Conservation (phyloP, 306 rosid genomes). For the Vachellia collinsii region DNA sequence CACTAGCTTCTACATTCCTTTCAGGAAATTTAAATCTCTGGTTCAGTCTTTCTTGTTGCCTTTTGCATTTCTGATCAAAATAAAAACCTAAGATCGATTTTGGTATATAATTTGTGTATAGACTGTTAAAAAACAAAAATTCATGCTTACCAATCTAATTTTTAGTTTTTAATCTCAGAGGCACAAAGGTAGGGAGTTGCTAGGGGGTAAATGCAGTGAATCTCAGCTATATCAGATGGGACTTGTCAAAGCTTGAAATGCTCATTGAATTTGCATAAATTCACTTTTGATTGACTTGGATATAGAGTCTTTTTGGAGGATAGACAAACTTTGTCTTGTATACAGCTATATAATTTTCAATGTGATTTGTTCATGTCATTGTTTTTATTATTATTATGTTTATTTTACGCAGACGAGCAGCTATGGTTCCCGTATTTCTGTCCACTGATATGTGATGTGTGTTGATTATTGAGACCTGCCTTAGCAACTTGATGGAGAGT, state of each 20-base stretch:
- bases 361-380: neutral
- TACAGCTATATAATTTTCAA: neutral
- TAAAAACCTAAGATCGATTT: neutral
- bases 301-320: neutral
- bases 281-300: neutral
- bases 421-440: slow-evolving; percentile 3
- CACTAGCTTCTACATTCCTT: neutral
- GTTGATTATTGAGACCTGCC: slow-evolving; percentile 24
- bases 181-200: neutral
- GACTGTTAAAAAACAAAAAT: neutral
- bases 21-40: neutral
- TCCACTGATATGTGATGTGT: slow-evolving; percentile 16
- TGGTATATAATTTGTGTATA: neutral
- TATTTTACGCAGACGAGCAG: slow-evolving; percentile 20
- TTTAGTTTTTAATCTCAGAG: slow-evolving; percentile 14
- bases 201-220: neutral
- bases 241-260: neutral
- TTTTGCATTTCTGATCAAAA: neutral
- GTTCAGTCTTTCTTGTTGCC: neutral
- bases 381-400: slow-evolving; percentile 7
- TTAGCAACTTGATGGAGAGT: slow-evolving; percentile 60
- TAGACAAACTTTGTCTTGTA: neutral
- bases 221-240: neutral
- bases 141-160: neutral
- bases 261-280: neutral